Evolutionary conservation across 2,329 filamentous ascomycete species (phyloP).

Genomic region (Aspergillus pseudoviridinutans): DNA sequence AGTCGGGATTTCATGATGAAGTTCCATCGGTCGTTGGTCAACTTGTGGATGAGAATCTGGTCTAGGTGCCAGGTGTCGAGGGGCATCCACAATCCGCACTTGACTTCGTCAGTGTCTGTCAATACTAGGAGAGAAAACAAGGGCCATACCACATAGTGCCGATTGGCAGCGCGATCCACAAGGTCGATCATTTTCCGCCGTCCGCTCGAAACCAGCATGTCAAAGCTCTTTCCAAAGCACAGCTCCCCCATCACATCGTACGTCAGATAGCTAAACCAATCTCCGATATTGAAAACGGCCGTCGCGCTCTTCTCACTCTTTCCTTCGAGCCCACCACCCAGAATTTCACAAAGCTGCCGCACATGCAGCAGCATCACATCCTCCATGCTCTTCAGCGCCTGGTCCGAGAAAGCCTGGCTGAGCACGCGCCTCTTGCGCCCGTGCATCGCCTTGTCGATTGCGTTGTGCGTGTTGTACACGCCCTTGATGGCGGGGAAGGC

Average conservation of each 20-base stretch:
- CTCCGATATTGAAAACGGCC: constrained; percentile 31
- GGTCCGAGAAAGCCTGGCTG: constrained; percentile 67
- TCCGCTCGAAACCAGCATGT: constrained; percentile 43
- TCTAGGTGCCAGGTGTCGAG: constrained; percentile 64
- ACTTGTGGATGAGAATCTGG: constrained; percentile 62
- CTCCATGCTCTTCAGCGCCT: constrained; percentile 65
- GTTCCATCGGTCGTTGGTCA: constrained; percentile 62
- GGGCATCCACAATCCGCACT: constrained; percentile 70
- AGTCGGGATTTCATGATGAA: constrained; percentile 69
- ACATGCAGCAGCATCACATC: constrained; percentile 63
- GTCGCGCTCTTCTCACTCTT: constrained; percentile 9
- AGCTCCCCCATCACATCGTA: constrained; percentile 52
- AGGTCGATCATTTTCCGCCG: constrained; percentile 63
- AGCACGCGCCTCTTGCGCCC: constrained; percentile 68
- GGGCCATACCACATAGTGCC: constrained; percentile 56
- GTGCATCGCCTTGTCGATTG: constrained; percentile 64
- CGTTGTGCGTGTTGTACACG: constrained; percentile 68
- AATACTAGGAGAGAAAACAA: neutral
- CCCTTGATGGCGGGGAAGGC: constrained; percentile 63
- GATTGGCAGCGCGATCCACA: constrained; percentile 63
- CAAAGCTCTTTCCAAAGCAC: constrained; percentile 50
- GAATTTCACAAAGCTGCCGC: constrained; percentile 56
- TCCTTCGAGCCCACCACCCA: constrained; percentile 18
- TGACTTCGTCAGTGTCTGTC: constrained; percentile 3
- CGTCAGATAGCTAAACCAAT: constrained; percentile 43